Evolutionary conservation across 139 green algal genomes (phyloP), one percentile per base, ranked within the genome.

Genomic region (Chlorella sp.): DNA sequence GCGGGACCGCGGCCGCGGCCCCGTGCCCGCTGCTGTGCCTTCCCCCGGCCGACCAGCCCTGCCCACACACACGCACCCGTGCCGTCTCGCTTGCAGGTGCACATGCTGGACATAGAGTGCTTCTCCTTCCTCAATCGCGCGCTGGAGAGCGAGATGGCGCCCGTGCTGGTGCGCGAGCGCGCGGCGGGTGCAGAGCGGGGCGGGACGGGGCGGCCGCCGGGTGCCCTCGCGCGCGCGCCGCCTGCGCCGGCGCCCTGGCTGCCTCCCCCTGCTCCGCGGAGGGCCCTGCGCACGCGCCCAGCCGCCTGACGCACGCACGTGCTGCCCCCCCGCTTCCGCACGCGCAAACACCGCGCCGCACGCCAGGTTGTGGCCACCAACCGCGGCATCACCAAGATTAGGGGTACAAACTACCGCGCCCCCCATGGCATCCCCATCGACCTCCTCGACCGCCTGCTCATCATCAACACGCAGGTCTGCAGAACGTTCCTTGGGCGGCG

Each of bases 31-130:
- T n/a, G n/a, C n/a, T n/a, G n/a, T n/a, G n/a, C n/a, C n/a, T n/a
- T n/a, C n/a, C n/a, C n/a, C n/a, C n/a, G n/a, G n/a, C n/a, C 59
- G n/a, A 31, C 59, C 59, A 64, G 14, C 31, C 31, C 5, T 33
- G 7, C 59, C 2, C 31, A 42, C 31, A 5, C 59, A 25, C 31
- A n/a, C 14, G 2, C 17, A 8, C 8, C 33, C 29, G 12, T 45
- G 31, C 31, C 2, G 29, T 23, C 27, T 41, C 12, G 31, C 59
- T 40, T 42, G 53, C 85, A 94, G 85, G 93, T 98, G 65, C 96
- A 99, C 91, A 99, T 99, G 96, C 87, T 99, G n/a, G 96, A 99
- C 87, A 98, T 99, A 48, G 96, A 99, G 84, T 99, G 96, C 91
- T 99, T 99, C 88, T 95, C 89, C 17, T 99, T 97, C 90, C 84